These are phyloP conservation scores for Ramaria sp. DNA, from an alignment of 768 basidiomycete species.

Conservation along the genomic window DNA sequence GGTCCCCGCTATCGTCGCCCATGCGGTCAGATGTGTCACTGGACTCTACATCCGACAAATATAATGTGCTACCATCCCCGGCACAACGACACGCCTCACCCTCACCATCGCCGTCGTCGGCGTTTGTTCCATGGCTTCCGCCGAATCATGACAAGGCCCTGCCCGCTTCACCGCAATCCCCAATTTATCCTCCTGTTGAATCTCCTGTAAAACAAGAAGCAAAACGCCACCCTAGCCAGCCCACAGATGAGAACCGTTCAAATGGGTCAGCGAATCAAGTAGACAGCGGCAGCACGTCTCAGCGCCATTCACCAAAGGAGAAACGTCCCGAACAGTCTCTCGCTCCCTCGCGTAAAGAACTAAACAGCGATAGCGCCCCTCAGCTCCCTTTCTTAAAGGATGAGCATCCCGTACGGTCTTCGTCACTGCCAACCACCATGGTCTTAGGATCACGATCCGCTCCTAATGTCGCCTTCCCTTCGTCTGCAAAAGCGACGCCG, in stretches of 20 bases:
- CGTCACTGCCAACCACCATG: not conserved
- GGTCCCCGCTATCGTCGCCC: conserved; percentile 18
- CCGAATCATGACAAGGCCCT: conserved; percentile 1
- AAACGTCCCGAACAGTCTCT: not conserved
- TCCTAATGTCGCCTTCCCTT: conserved; percentile 5
- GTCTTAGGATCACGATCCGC: not conserved
- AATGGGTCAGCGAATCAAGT: not conserved
- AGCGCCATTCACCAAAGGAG: not conserved
- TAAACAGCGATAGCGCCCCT: not conserved
- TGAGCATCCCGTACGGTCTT: not conserved
- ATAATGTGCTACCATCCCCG: not conserved
- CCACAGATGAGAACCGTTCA: too few relatives aligned
- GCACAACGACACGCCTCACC: not conserved
- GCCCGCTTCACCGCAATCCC: conserved; percentile 2
- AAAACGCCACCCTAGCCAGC: too few relatives aligned
- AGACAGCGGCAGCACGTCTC: not conserved
- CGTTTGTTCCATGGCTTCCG: not conserved
- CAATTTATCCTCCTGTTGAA: not conserved
- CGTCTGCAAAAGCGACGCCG: not conserved
- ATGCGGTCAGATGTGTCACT: conserved; percentile 15
- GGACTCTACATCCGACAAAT: not conserved
- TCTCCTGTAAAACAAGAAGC: not conserved
- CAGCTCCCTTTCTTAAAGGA: not conserved
- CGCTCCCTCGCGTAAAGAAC: not conserved
- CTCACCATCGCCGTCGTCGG: conserved; percentile 1